Evolutionary conservation across 1,284 basidiomycete genomes (phyloP).

Genomic region (Erythrobasidium hasegawianum): DNA sequence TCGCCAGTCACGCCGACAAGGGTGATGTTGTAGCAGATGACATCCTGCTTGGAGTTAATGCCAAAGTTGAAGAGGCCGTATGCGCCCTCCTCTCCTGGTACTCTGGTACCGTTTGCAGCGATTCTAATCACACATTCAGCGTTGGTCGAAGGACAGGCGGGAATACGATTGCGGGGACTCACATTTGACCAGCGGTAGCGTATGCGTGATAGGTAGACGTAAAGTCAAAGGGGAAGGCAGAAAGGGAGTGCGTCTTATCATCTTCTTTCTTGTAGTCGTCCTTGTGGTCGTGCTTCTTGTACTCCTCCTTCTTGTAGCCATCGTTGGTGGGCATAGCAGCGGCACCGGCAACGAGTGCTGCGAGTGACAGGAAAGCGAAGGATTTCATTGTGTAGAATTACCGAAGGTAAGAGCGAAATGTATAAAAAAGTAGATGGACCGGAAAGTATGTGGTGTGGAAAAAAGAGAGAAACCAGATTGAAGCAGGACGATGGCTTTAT

Average conservation of each 20-base stretch:
- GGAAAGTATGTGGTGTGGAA: neutral
- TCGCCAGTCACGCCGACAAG: conserved; percentile 46
- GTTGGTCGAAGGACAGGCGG: neutral
- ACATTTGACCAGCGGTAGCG: conserved; percentile 46
- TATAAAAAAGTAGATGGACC: neutral
- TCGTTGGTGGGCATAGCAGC: conserved; percentile 39
- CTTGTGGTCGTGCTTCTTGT: conserved; percentile 36
- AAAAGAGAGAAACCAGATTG: neutral
- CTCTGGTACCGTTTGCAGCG: conserved; percentile 44
- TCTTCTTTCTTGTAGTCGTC: conserved; percentile 4
- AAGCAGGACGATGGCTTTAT: too few species aligned
- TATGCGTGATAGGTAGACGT: conserved; percentile 48
- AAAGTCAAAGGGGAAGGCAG: conserved; percentile 46
- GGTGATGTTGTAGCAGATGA: conserved; percentile 48
- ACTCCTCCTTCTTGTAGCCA: conserved; percentile 32
- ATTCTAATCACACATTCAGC: conserved; percentile 36
- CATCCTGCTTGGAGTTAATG: conserved; percentile 47
- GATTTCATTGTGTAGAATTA: conserved; percentile 20
- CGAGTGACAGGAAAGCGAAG: conserved; percentile 35
- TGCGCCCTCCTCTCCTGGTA: conserved; percentile 46
- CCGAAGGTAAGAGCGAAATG: too few species aligned
- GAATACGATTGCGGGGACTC: conserved; percentile 1
- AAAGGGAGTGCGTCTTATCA: conserved; percentile 22
- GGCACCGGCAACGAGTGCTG: conserved; percentile 39
- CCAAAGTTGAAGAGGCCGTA: conserved; percentile 48